Evolutionary conservation across 192 early-diverging fungal species (phyloP).

Genomic region (Coemansia sp.): DNA sequence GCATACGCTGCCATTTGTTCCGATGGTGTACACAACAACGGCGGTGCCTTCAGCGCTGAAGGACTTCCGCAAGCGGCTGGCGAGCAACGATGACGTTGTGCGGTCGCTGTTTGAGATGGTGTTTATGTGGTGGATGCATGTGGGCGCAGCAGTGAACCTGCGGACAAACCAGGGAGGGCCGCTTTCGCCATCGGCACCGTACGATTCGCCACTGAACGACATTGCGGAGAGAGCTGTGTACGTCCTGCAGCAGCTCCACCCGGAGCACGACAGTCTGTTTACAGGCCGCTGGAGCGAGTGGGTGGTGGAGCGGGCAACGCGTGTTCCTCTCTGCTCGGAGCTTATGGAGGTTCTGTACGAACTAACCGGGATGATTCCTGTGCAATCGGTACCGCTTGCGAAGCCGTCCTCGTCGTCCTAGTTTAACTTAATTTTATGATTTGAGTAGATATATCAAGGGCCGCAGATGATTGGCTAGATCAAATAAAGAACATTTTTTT

Average conservation of each 20-base stretch:
- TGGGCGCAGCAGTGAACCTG: constrained; percentile 17
- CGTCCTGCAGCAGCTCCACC: constrained; percentile 47
- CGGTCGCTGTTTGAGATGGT: constrained; percentile 43
- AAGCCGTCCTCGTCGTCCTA: neutral
- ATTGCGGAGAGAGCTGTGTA: constrained; percentile 50
- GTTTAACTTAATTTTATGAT: neutral
- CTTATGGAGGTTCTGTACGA: constrained; percentile 44
- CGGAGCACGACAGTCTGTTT: constrained; percentile 44
- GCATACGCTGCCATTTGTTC: constrained; percentile 44
- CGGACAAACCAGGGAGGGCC: constrained; percentile 9
- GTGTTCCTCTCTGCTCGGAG: constrained; percentile 9
- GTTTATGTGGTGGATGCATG: constrained; percentile 38
- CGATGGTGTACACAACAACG: constrained; percentile 16
- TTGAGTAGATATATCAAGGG: constrained; percentile 2
- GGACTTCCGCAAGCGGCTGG: constrained; percentile 30
- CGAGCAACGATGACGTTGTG: constrained; percentile 21
- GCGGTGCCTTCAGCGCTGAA: constrained; percentile 27
- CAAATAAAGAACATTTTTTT: neutral
- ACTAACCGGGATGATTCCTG: constrained; percentile 36
- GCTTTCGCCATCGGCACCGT: constrained; percentile 8
- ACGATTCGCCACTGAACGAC: constrained; percentile 40
- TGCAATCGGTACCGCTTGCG: constrained; percentile 13
- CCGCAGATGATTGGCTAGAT: neutral
- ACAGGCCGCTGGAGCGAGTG: constrained; percentile 34
- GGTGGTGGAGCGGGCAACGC: constrained; percentile 37